These are phyloP conservation scores for Globisporangium mamillatum DNA, from an alignment of 352 stramenopile genomes.

Conservation along the genomic window DNA sequence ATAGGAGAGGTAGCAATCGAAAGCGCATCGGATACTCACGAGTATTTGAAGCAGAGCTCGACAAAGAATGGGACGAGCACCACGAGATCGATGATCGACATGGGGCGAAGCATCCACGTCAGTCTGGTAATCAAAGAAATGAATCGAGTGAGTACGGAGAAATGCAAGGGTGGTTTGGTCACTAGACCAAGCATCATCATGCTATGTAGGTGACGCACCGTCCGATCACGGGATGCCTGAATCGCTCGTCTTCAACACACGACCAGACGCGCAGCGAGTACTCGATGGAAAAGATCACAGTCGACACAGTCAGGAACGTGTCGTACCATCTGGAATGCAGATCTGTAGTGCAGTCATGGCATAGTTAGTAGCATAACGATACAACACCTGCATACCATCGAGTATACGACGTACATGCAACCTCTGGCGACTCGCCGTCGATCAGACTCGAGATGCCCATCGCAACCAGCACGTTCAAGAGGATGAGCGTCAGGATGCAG, in stretches of 20 bases:
- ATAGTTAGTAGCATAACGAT: neutral
- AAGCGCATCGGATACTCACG: constrained; percentile 34
- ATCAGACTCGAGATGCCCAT: constrained; percentile 56
- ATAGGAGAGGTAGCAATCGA: neutral
- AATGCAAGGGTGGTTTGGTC: neutral
- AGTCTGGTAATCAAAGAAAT: constrained; percentile 32
- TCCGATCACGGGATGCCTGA: constrained; percentile 44
- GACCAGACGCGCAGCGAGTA: constrained; percentile 76
- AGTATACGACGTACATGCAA: constrained; percentile 10
- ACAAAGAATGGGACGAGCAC: constrained; percentile 80
- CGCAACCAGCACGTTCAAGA: constrained; percentile 73
- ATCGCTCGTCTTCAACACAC: constrained; percentile 78
- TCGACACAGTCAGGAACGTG: constrained; percentile 75
- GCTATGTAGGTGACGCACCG: constrained; percentile 26
- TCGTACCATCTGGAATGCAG: constrained; percentile 61
- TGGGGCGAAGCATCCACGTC: constrained; percentile 75
- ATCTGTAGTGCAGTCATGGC: constrained; percentile 23
- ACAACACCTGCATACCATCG: neutral
- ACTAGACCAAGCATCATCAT: neutral
- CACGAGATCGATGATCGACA: constrained; percentile 79
- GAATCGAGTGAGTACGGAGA: neutral
- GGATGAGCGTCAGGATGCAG: constrained; percentile 68
- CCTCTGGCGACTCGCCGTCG: constrained; percentile 12
- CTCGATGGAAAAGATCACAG: constrained; percentile 69
- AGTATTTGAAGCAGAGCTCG: constrained; percentile 64